Evolutionary conservation across 345 rosid species (phyloP), one percentile per base, ranked within the genome.

Genomic region (Gossypium longicalyx): DNA sequence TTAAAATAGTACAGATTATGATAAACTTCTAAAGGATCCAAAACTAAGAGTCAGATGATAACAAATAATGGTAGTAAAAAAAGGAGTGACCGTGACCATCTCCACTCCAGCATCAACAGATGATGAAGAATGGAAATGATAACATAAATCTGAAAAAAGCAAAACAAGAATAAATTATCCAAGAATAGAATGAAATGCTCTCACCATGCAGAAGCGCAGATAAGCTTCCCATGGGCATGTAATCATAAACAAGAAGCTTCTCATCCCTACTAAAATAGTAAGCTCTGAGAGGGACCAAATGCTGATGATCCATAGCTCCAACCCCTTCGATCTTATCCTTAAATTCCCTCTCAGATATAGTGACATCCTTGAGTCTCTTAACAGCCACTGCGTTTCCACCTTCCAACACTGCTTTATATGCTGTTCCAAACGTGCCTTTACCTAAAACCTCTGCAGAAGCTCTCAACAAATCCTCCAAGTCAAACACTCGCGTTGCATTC

Each of bases 381-480:
- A 70, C 73, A 70, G 73, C 73, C 73, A 70, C 73, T 2, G 73
- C 73, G 12, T 52, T 70, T 29, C 89, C 94, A 2, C 81, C 82
- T 75, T 93, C 99, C 86, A 95, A 74, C 62, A 89, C 91, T 4
- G 99, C 99, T 85, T 91, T 95, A 76, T 95, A 95, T 1, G 99
- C 89, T 1, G 99, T 95, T 62, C 99, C 99, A 9, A 90, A 93
- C 9, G 97, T 90, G n/a, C 99, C 99, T 80, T 95, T 95, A 53
- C 99, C 99, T 70, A 95, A 71, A 72, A 95, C 99, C 84, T 95
- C 99, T 0, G 99, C 99, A 0, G 99, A 95, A 43, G 98, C 99
- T 77, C 94, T 91, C 87, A 95, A 77, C 85, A 95, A 77, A 72
- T 95, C 98, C 83, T 95, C 99, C 83, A 95, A 82, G 61, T 90